phyloP scores from a whole-genome alignment of 441 rosid species.

The Adansonia grandidieri region DNA sequence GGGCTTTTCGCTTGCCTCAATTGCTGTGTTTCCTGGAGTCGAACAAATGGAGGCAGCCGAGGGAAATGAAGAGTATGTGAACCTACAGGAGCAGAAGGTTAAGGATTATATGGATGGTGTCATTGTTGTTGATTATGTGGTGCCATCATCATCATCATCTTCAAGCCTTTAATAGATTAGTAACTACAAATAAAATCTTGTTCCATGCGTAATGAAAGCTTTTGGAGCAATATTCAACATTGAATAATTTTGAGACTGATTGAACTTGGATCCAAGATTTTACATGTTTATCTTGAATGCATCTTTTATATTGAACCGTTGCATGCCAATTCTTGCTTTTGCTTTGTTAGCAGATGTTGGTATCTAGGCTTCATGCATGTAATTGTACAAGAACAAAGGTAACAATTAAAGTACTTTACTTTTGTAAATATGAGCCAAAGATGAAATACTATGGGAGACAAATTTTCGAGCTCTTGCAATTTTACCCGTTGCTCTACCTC shows the following conservation, averaged over 20 bases:
- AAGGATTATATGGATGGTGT: conserved; percentile 64
- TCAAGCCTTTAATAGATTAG: conserved; percentile 37
- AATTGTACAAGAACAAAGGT: too few species aligned
- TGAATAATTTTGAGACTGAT: conserved; percentile 12
- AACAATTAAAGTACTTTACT: too few species aligned
- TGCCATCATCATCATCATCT: conserved; percentile 41
- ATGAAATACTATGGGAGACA: too few species aligned
- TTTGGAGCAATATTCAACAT: not conserved
- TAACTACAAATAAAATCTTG: not conserved
- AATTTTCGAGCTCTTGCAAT: too few species aligned
- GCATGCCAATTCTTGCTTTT: not conserved
- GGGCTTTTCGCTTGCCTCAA: conserved; percentile 76
- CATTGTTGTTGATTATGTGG: conserved; percentile 63
- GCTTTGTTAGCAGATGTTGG: not conserved
- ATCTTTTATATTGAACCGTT: not conserved
- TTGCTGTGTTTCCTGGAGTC: conserved; percentile 57
- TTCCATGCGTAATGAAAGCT: not conserved
- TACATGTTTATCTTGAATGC: conserved; percentile 3
- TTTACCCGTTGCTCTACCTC: too few species aligned
- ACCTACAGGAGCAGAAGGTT: conserved; percentile 57
- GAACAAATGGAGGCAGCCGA: conserved; percentile 58
- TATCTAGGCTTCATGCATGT: not conserved
- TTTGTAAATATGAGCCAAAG: too few species aligned
- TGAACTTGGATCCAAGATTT: not conserved
- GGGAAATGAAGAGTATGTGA: conserved; percentile 49